A percentile compares a stretch with the other conserved stretches of the same genome.
These are phyloP conservation scores for Coemansia umbellata DNA, from an alignment of 192 early-diverging fungal genomes.

Conservation along the genomic window DNA sequence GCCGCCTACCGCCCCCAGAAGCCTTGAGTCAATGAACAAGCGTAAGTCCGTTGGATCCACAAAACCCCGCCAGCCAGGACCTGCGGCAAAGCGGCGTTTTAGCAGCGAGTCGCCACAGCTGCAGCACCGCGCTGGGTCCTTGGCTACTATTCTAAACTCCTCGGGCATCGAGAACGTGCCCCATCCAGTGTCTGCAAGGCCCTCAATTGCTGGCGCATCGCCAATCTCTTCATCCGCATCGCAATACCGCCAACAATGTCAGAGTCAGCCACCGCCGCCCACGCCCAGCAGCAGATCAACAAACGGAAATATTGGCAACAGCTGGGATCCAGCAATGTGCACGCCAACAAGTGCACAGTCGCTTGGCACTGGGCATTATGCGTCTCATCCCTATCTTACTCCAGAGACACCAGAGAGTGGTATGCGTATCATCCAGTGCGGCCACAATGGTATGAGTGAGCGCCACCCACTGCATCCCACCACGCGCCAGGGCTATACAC, in stretches of 20 bases:
- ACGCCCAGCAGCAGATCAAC: not conserved
- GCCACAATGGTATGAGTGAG: not conserved
- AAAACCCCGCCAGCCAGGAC: not conserved
- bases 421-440: too few relatives aligned
- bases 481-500: not conserved
- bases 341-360: not conserved
- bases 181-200: not conserved
- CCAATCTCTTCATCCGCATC: not conserved
- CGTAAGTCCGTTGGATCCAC: constrained; percentile 13
- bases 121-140: constrained; percentile 8
- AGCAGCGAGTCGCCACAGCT: not conserved
- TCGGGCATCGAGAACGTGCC: not conserved
- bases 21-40: constrained; percentile 49
- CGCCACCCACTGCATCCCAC: not conserved
- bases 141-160: constrained; percentile 20
- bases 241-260: not conserved
- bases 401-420: constrained; percentile 8
- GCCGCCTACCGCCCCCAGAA: constrained; percentile 48
- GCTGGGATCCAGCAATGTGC: not conserved
- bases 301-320: not conserved
- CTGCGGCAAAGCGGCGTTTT: constrained; percentile 12
- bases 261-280: not conserved
- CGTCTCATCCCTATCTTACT: constrained; percentile 1
- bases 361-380: not conserved
- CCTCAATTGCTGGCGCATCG: not conserved